Conservation (phyloP, 2,329 filamentous ascomycete genomes). For the Clonostachys rhizophaga region DNA sequence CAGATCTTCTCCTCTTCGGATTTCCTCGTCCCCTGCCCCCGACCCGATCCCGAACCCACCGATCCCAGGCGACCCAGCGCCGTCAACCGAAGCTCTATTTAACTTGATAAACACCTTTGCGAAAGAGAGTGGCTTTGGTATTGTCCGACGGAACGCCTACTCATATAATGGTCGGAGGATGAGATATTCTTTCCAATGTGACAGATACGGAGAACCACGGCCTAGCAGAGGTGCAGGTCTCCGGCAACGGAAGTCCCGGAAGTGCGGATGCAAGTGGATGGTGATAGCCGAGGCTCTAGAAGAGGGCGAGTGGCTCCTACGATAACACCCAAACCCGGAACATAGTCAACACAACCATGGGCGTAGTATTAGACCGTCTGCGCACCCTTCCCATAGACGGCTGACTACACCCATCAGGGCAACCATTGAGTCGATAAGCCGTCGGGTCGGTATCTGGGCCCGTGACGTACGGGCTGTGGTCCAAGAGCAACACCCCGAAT, state of each 20-base stretch:
- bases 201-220: constrained; percentile 4
- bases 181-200: constrained; percentile 4
- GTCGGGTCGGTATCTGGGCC: constrained; percentile 6
- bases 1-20: too few relatives aligned
- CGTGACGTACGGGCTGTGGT: constrained; percentile 7
- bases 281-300: constrained; percentile 6
- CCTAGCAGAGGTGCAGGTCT: constrained; percentile 1
- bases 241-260: constrained; percentile 4
- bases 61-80: constrained; percentile 3
- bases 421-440: constrained; percentile 6
- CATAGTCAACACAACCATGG: constrained; percentile 4
- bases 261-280: constrained; percentile 7
- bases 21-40: too few relatives aligned
- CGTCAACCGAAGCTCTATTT: constrained; percentile 1
- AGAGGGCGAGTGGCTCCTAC: constrained; percentile 1
- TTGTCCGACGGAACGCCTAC: constrained; percentile 1
- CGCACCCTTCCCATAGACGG: constrained; percentile 4
- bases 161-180: constrained; percentile 2
- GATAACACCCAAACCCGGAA: constrained; percentile 1
- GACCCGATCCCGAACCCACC: constrained; percentile 4
- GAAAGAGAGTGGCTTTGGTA: constrained; percentile 4
- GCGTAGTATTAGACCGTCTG: constrained; percentile 1
- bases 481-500: constrained; percentile 5
- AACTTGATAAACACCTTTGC: constrained; percentile 1
- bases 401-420: constrained; percentile 4